Evolutionary conservation across 1,139 yeast genomes (phyloP).

Genomic region (Tardiomyces digboiensis): DNA sequence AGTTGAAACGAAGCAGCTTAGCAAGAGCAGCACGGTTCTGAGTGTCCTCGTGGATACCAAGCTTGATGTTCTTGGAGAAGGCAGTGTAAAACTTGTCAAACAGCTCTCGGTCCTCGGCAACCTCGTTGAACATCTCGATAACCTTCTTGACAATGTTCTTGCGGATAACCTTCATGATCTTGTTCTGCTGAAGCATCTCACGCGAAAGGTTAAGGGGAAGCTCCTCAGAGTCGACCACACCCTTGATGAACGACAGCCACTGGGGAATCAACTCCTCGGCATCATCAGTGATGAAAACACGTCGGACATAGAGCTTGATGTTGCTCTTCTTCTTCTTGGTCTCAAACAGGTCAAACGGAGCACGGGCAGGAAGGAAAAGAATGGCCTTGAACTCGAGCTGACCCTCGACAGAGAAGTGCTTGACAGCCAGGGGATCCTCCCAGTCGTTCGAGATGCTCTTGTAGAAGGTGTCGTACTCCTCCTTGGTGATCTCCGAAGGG

Average conservation of each 20-base stretch:
- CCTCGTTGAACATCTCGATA: slow-evolving; percentile 98
- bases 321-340: slow-evolving; percentile 97
- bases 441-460: slow-evolving; percentile 99
- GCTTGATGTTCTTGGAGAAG: slow-evolving; percentile 96
- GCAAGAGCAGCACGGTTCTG: slow-evolving; percentile 96
- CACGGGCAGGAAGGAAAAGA: slow-evolving; percentile 97
- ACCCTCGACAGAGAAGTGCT: slow-evolving; percentile 99
- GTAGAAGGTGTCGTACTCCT: slow-evolving; percentile 99
- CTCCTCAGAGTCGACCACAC: slow-evolving; percentile 99
- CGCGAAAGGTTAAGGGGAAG: slow-evolving; percentile 99
- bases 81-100: slow-evolving; percentile 98
- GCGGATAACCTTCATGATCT: slow-evolving; percentile 98
- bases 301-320: slow-evolving; percentile 98
- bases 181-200: slow-evolving; percentile 99
- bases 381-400: slow-evolving; percentile 99
- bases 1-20: slow-evolving; percentile 93
- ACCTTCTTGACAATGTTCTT: slow-evolving; percentile 99
- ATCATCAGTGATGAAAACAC: slow-evolving; percentile 99
- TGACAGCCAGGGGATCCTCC: slow-evolving; percentile 99
- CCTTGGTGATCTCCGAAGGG: slow-evolving; percentile 97
- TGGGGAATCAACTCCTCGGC: slow-evolving; percentile 99
- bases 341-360: slow-evolving; percentile 98
- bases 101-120: slow-evolving; percentile 98
- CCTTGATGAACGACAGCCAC: slow-evolving; percentile 96
- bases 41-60: slow-evolving; percentile 98